Base-by-base conservation (phyloP, 2,329 filamentous ascomycete genomes). In the Neonectria magnoliae region DNA sequence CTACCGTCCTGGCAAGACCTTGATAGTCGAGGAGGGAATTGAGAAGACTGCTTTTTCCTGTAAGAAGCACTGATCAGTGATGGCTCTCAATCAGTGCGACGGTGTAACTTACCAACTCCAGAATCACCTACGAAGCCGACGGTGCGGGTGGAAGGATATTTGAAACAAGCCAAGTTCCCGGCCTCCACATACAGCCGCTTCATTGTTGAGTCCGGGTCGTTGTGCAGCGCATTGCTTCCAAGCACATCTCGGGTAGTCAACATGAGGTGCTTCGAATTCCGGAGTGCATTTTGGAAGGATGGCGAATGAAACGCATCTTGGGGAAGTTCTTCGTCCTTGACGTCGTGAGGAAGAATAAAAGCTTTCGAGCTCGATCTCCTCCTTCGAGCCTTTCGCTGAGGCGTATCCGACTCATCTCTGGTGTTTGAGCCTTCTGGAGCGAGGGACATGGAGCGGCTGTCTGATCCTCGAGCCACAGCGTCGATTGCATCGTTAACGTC, bases 91-190 rank as follows among this genome's bases (percentile, higher is more conserved):
- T 2, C 7, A n/a, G 1, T n/a, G 5, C 14, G 14, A 36, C 6
- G 0, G 14, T 1, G 20, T 11, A 16, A 62, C 77, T 68, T 68
- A 81, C 81, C 81, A 36, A 79, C 81, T 4, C 83, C 83, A 13
- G 83, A 83, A 64, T 84, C 83, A 0, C 83, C 83, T 0, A 85
- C 81, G 42, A 85, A 79, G 0, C 81, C 83, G 1, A 85, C 81
- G 4, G 71, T 81, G 16, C 81, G 75, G 2, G 76, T 80, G 0
- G 79, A 74, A 0, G 79, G 79, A 27, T 77, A 79, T 18, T 78
- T 68, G 50, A 83, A 85, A 0, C 38, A 29, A 1, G 77, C 75
- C 22, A 86, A 64, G 0, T 69, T 60, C 1, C 60, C 27, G 2
- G 80, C 81, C 36, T 78, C 68, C 7, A 67, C 44, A 57, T 79